phyloP scores from a whole-genome alignment of 2,329 filamentous ascomycete genomes.

The Cephalotrichum gorgonifer region DNA sequence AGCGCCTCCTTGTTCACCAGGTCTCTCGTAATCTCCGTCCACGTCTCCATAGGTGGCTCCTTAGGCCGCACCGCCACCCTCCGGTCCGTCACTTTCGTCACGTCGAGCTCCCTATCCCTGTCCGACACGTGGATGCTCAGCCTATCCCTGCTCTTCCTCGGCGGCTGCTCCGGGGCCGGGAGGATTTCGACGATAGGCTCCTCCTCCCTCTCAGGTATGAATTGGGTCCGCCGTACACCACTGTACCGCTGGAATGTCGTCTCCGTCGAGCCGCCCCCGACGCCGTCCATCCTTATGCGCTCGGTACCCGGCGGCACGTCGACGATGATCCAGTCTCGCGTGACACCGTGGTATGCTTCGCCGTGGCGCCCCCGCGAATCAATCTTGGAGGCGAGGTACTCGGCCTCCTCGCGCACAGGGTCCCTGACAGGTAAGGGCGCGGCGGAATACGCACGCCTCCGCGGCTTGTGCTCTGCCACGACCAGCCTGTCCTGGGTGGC shows the following conservation, averaged over 20 bases:
- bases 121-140: slow-evolving; percentile 37
- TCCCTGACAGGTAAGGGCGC: slow-evolving; percentile 23
- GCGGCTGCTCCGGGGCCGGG: neutral
- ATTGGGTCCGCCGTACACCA: slow-evolving; percentile 64
- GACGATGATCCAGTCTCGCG: slow-evolving; percentile 69
- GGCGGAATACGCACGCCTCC: slow-evolving; percentile 42
- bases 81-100: slow-evolving; percentile 46
- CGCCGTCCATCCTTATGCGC: slow-evolving; percentile 71
- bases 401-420: slow-evolving; percentile 46
- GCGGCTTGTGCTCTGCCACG: slow-evolving; percentile 29
- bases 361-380: slow-evolving; percentile 55
- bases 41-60: slow-evolving; percentile 56
- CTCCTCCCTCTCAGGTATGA: slow-evolving; percentile 55
- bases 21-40: slow-evolving; percentile 96
- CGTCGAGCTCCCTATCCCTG: slow-evolving; percentile 36
- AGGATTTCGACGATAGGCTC: slow-evolving; percentile 7
- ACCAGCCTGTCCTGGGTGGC: slow-evolving; percentile 37
- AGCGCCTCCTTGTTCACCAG: slow-evolving; percentile 81
- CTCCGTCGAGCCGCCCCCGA: slow-evolving; percentile 64
- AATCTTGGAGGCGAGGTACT: slow-evolving; percentile 47
- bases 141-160: slow-evolving; percentile 21
- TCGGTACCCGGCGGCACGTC: slow-evolving; percentile 79
- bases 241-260: slow-evolving; percentile 72
- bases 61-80: slow-evolving; percentile 23
- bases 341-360: slow-evolving; percentile 65